Conservation (phyloP, 2,329 filamentous ascomycete species). For the Penicillium freii region DNA sequence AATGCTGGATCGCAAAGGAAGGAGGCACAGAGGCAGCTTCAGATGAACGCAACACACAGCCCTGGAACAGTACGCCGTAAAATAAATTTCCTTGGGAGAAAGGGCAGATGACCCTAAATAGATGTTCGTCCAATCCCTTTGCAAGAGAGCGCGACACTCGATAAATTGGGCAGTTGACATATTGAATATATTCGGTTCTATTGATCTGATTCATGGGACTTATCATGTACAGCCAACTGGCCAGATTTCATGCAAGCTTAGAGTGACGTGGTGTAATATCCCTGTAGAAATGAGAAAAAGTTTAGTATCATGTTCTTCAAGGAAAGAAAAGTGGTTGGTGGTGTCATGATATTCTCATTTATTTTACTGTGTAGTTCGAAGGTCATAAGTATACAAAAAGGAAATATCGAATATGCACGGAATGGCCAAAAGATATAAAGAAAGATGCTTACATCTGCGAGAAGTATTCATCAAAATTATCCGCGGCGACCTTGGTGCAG, state of each 20-base stretch:
- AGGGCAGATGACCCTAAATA: too few species aligned
- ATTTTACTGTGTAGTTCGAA: not conserved
- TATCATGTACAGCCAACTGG: not conserved
- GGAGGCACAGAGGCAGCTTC: too few species aligned
- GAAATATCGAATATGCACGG: not conserved
- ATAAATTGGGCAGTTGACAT: too few species aligned
- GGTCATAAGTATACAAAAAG: not conserved
- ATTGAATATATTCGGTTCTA: too few species aligned
- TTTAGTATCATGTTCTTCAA: not conserved
- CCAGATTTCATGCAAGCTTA: not conserved
- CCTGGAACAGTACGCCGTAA: too few species aligned
- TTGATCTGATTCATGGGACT: too few species aligned
- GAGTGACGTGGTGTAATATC: not conserved
- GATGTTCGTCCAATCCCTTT: too few species aligned
- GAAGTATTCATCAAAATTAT: conserved; percentile 53
- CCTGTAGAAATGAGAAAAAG: not conserved
- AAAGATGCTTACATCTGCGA: conserved; percentile 21
- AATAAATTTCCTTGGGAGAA: too few species aligned
- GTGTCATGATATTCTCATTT: not conserved
- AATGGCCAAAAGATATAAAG: not conserved
- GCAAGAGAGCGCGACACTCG: too few species aligned
- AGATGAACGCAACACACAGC: too few species aligned
- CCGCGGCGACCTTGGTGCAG: conserved; percentile 55
- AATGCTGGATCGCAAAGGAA: too few species aligned
- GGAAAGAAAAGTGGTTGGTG: not conserved